Evolutionary conservation across 2,329 filamentous ascomycete species (phyloP).

Genomic region (Claviceps fusiformis): DNA sequence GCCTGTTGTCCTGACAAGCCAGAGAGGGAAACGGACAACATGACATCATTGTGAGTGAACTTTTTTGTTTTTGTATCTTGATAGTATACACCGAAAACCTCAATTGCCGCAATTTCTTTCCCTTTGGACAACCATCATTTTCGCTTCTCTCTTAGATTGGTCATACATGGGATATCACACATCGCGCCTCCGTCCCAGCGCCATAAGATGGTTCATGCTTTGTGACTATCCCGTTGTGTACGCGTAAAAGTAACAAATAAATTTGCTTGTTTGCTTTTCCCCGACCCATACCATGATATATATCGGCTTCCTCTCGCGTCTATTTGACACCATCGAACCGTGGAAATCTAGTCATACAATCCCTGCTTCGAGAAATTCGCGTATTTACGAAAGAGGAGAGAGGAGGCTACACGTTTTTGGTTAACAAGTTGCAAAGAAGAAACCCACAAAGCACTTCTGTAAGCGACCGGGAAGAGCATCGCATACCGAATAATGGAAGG

Average conservation of each 20-base stretch:
- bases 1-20: too few species aligned
- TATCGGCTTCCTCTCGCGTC: neutral
- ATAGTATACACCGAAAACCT: neutral
- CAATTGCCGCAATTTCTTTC: too few species aligned
- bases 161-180: neutral
- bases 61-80: neutral
- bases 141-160: neutral
- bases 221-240: neutral
- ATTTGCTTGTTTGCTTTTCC: neutral
- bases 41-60: neutral
- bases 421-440: constrained; percentile 10
- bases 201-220: neutral
- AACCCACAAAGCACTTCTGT: neutral
- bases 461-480: neutral
- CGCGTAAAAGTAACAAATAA: neutral
- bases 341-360: neutral
- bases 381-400: constrained; percentile 46
- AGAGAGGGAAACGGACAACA: too few species aligned
- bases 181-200: neutral
- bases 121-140: neutral
- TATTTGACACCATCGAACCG: neutral
- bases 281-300: neutral
- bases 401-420: constrained; percentile 34
- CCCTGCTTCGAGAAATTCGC: neutral
- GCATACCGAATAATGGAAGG: constrained; percentile 53